Conservation (phyloP, 225 moss, liverwort and hornwort species). For the Marchantia paleacea region DNA sequence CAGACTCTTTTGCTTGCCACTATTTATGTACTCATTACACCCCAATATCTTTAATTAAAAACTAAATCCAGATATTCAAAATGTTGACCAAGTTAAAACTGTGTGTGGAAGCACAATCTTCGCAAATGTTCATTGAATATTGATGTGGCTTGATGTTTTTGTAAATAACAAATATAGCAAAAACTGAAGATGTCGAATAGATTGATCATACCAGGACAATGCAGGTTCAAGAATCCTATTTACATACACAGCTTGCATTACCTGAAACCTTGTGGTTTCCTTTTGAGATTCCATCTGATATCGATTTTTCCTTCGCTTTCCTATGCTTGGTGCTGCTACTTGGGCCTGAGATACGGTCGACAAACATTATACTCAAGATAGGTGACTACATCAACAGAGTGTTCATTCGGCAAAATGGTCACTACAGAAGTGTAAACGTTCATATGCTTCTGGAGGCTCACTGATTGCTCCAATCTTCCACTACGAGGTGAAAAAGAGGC, state of each 20-base stretch:
- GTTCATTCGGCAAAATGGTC: not conserved
- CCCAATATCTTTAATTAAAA: too few species aligned
- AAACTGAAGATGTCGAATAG: not conserved
- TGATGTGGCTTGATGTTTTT: not conserved
- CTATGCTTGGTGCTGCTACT: not conserved
- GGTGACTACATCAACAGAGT: too few species aligned
- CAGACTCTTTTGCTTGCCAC: too few species aligned
- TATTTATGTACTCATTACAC: too few species aligned
- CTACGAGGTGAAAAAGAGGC: not conserved
- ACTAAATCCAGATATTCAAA: not conserved
- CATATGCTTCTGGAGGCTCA: not conserved
- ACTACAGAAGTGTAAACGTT: not conserved
- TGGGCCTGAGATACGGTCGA: conserved; percentile 8
- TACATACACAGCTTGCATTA: not conserved
- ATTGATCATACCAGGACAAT: not conserved
- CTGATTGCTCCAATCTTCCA: not conserved
- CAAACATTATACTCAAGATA: not conserved
- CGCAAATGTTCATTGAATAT: not conserved
- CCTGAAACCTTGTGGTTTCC: conserved; percentile 22
- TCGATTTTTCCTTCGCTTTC: conserved; percentile 24
- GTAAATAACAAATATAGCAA: not conserved
- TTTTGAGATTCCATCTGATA: conserved; percentile 13
- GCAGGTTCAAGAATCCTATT: not conserved
- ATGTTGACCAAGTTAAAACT: not conserved
- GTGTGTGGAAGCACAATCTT: not conserved